Evolutionary conservation across 495 filamentous ascomycete species (phyloP), one percentile per base, ranked within the genome.

Genomic region (Xylaria flabelliformis): DNA sequence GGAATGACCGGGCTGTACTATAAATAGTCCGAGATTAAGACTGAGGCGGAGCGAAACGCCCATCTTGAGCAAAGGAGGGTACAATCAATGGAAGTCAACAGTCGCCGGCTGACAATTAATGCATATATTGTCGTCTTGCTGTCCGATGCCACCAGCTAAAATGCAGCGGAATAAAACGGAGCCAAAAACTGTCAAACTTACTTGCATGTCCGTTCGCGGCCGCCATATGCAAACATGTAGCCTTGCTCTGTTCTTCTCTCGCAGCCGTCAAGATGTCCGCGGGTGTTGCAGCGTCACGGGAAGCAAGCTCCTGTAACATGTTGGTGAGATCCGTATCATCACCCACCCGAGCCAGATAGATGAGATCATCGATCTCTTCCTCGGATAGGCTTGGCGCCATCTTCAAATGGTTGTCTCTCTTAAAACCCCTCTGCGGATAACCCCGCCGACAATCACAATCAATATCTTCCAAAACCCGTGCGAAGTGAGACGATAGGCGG

Each of bases 151-250:
- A 39, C 39, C 3, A 39, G 15, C 26, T 19, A 15, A 34, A 19
- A 15, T 15, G 9, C 5, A 21, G 15, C 24, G 36, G 9, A 4
- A 50, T 7, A 21, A 39, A 50, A 36, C 2, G 2, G 17, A 32
- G 44, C 21, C 44, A 51, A 41, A 1, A 61, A 53, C 9, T 26
- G 29, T 36, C 46, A 39, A 19, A 77, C 82, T 73, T 87, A 96
- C 94, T 92, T 58, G 84, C 69, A 76, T 96, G 92, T 41, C 95
- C 95, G 83, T 98, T 98, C 12, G 92, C 95, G 46, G 92, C 89
- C 1, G 94, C 93, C 87, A 94, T 97, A 83, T 98, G 95, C 76
- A 97, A 82, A 21, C 92, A 85, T 42, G 93, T 97, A 32, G 91
- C 90, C 68, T 89, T 91, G 39, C 89, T 84, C 41, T 72, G 62